These are phyloP conservation scores for Macrotyloma uniflorum DNA, from an alignment of 306 rosid species.

Conservation along the genomic window DNA sequence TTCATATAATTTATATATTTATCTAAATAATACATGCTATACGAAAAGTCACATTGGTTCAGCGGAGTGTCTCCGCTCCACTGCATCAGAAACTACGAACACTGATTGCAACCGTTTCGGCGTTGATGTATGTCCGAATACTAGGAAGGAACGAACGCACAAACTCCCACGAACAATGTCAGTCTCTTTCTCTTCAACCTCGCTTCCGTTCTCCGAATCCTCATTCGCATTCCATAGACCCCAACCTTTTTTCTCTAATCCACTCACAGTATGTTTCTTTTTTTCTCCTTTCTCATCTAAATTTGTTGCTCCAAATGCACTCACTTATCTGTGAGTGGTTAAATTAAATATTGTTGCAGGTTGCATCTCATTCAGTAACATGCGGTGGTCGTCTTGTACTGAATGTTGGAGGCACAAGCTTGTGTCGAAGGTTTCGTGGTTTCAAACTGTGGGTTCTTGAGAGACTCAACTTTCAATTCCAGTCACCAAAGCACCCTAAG, in stretches of 20 bases:
- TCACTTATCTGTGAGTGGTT: neutral
- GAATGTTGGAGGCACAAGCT: constrained; percentile 50
- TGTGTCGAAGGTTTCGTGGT: constrained; percentile 63
- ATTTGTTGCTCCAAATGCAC: neutral
- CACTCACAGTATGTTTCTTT: constrained; percentile 36
- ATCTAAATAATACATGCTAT: too few relatives aligned
- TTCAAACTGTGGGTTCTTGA: constrained; percentile 66
- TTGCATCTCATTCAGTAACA: constrained; percentile 36
- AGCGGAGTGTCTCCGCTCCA: neutral
- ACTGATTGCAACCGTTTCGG: constrained; percentile 23
- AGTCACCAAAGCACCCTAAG: constrained; percentile 42
- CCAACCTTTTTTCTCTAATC: constrained; percentile 37
- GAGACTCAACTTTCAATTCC: constrained; percentile 48
- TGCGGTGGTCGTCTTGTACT: constrained; percentile 31
- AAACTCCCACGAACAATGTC: constrained; percentile 38
- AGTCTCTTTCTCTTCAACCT: constrained; percentile 45
- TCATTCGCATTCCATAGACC: constrained; percentile 39
- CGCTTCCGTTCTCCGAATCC: constrained; percentile 37
- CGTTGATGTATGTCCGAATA: constrained; percentile 10
- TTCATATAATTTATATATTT: too few relatives aligned
- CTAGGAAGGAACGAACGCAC: neutral
- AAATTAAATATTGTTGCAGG: constrained; percentile 40
- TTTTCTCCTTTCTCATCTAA: neutral
- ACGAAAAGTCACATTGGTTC: neutral
- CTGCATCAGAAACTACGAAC: constrained; percentile 21